Evolutionary conservation across 108 stramenopile genomes (phyloP), one percentile per base, ranked within the genome.

Genomic region (Cyclotella choctawhatcheeana): DNA sequence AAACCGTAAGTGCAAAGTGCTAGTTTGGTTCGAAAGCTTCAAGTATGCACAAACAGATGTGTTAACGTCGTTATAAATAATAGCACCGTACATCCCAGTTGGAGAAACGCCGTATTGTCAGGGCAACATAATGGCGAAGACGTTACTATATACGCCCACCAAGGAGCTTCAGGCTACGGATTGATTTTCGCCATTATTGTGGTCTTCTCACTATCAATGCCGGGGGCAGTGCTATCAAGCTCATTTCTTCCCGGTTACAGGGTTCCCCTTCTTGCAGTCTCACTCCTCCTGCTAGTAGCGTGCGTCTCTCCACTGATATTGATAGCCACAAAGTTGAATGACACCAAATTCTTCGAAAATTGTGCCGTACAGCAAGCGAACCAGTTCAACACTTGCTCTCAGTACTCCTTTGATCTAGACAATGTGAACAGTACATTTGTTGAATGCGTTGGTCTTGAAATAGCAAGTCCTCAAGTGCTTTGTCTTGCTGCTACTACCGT

Each of bases 151-250:
- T 62, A 48, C 18, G 86, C 78, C 14, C 44, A 51, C 35, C 44
- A 53, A 27, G 64, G 52, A 8, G 53, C 83, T 12, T 83, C 77
- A 16, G 67, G 82, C 1, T 87, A 83, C 58, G 73, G 60, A 16
- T 30, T 76, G 58, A 32, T 87, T 1, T 25, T 87, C 35, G 82
- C 69, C 21, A 69, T 77, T 43, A 67, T 82, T 24, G 21, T 77
- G 16, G 24, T 73, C 14, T 82, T 84, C 44, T 54, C 86, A 17
- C 47, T 84, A n/a, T 60, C 84, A 10, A 40, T 69, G 25, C 81
- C 83, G 16, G 86, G 84, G 3, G 59, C 77, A 6, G 81, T 84
- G 2, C 63, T 87, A 13, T 60, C 83, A 3, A 79, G 59, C 18
- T 61, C 59, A n/a, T 61, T 61, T 40, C 35, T 61, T 13, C 59